Percentiles rank a stretch among this genome's conserved stretches.
These are phyloP conservation scores for Bigelowiella natans DNA, from an alignment of 78 protist species.

Conservation along the genomic window DNA sequence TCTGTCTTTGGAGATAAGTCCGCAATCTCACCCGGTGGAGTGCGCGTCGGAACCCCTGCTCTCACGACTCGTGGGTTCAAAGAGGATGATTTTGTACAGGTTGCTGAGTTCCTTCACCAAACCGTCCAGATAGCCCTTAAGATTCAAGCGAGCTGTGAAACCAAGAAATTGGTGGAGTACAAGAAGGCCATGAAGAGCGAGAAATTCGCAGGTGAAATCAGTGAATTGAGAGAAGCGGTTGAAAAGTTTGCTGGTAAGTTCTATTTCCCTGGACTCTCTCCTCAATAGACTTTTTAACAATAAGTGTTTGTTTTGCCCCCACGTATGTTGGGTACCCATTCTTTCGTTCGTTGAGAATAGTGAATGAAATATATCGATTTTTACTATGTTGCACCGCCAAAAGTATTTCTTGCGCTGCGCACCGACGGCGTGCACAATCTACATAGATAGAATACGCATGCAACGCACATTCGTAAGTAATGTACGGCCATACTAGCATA, in stretches of 20 bases:
- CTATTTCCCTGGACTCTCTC: not conserved
- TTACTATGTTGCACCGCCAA: too few species aligned
- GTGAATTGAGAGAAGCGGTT: not conserved
- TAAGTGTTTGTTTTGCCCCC: too few species aligned
- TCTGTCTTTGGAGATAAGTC: constrained; percentile 81
- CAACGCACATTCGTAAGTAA: too few species aligned
- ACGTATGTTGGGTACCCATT: too few species aligned
- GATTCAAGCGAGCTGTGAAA: not conserved
- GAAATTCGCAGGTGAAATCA: not conserved
- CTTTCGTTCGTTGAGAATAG: too few species aligned
- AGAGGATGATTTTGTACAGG: constrained; percentile 61
- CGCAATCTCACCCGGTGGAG: constrained; percentile 89
- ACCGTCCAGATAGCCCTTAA: not conserved
- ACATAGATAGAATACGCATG: too few species aligned
- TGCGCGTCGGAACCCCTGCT: constrained; percentile 84
- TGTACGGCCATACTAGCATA: too few species aligned
- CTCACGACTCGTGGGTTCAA: constrained; percentile 87
- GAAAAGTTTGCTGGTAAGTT: not conserved
- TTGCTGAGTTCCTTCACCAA: not conserved
- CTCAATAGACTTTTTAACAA: not conserved
- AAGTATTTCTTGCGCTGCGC: too few species aligned
- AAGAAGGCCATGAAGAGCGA: not conserved
- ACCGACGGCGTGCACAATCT: too few species aligned
- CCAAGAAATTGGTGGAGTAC: not conserved
- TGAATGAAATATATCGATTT: too few species aligned